Evolutionary conservation across 2,329 filamentous ascomycete genomes (phyloP).

Genomic region (Trichoderma koningii): DNA sequence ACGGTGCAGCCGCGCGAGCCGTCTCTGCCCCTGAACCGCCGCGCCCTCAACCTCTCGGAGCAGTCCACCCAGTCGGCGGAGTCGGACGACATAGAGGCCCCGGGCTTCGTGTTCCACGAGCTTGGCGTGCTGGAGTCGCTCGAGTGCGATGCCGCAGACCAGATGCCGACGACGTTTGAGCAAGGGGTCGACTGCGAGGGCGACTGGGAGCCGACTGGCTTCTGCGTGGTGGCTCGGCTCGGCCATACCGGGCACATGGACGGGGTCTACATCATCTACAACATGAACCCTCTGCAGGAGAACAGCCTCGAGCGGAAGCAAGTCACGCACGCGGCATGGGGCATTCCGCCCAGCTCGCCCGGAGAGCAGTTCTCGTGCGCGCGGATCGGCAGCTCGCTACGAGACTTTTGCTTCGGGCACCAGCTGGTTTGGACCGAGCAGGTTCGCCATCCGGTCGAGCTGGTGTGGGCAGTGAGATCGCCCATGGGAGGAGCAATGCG

Average conservation of each 20-base stretch:
- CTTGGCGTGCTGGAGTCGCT: constrained; percentile 18
- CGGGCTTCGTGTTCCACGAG: constrained; percentile 20
- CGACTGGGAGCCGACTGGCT: constrained; percentile 9
- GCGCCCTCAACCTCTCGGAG: constrained; percentile 9
- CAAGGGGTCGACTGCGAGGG: background rate
- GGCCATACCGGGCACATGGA: background rate
- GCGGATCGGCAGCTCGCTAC: constrained; percentile 3
- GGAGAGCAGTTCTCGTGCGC: constrained; percentile 18
- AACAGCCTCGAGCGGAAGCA: background rate
- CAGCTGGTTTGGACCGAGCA: constrained; percentile 8
- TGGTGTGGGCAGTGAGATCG: constrained; percentile 18
- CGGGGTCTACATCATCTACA: constrained; percentile 6
- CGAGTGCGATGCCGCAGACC: background rate
- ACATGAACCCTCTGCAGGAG: background rate
- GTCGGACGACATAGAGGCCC: constrained; percentile 11
- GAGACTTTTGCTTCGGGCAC: constrained; percentile 10
- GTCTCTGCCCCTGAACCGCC: constrained; percentile 10
- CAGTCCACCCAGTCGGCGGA: constrained; percentile 14
- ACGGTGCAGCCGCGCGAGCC: constrained; percentile 10
- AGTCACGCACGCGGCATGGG: background rate
- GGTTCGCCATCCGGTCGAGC: constrained; percentile 10
- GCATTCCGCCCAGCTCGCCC: constrained; percentile 12
- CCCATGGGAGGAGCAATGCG: constrained; percentile 10
- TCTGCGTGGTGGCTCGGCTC: constrained; percentile 10
- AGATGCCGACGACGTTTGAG: constrained; percentile 9